Conservation (phyloP, 805 yeast species). For the Myxozyma kluyveri region DNA sequence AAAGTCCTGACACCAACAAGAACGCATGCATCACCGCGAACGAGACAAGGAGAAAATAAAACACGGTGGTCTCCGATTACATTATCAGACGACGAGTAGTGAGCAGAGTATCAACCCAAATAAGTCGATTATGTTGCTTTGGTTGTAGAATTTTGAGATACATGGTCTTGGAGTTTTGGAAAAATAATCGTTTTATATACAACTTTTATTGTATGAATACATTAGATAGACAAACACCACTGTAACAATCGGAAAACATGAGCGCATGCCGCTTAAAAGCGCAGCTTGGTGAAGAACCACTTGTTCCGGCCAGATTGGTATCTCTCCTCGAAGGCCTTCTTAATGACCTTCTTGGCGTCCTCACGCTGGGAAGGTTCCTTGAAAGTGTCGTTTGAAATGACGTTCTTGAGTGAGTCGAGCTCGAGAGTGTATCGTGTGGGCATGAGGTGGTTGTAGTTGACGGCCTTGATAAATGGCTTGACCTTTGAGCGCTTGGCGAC, state of each 20-base stretch:
- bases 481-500: constrained; percentile 93
- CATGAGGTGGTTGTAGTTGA: constrained; percentile 99
- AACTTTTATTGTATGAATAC: too few relatives aligned
- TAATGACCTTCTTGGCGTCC: constrained; percentile 98
- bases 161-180: too few relatives aligned
- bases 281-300: constrained; percentile 99
- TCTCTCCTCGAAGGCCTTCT: constrained; percentile 99
- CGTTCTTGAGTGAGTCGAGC: constrained; percentile 90
- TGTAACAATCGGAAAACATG: not conserved
- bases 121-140: too few relatives aligned
- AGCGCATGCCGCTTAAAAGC: constrained; percentile 72
- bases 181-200: too few relatives aligned
- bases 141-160: too few relatives aligned
- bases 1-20: too few relatives aligned
- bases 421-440: constrained; percentile 99
- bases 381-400: constrained; percentile 89
- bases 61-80: not conserved
- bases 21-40: too few relatives aligned
- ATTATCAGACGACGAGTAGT: not conserved
- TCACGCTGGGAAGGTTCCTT: constrained; percentile 97
- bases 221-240: constrained; percentile 4
- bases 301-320: constrained; percentile 99
- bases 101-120: too few relatives aligned
- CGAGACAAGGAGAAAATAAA: not conserved
- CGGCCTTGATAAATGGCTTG: constrained; percentile 98